Base-by-base conservation (phyloP, 306 rosid genomes). In the Pyrus bretschneideri region DNA sequence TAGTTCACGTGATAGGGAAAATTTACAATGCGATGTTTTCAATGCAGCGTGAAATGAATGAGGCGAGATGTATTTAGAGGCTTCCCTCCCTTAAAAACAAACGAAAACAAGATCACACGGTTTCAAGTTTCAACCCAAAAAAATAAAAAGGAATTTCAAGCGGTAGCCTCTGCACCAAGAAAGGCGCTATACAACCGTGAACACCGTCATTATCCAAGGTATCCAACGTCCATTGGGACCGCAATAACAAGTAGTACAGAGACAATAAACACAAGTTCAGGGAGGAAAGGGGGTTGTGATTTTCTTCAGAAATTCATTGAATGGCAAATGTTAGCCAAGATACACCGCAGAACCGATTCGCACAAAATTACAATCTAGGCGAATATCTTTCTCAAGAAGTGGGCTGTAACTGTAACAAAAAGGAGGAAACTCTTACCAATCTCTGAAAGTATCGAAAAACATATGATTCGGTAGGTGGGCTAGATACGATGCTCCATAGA, bases 281-380 rank as follows among this genome's bases (percentile, higher is more conserved):
- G 55, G 23, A 2, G 33, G 35, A 25, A 60, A 13, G 35, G 35
- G 35, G 9, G 65, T 68, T 68, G 60, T 80, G 79, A 78, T 82
- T 70, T 80, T 75, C 71, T 74, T 57, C 33, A 18, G 51, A 69
- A 71, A 63, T 44, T 25, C 69, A 45, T 21, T 30, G 52, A 33
- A 79, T 63, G 65, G 81, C 77, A 74, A 69, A 42, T 79, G 69
- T 78, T 22, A 79, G 81, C 83, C 84, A 83, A 66, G 74, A 77
- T 87, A 82, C 88, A 85, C 83, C 79, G 77, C 83, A 76, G 61
- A 76, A 84, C 81, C 87, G 74, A 83, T 81, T 86, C 81, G 77
- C 90, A 76, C 77, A 88, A 84, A 81, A 63, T 85, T 91, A 91
- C 88, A 90, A 62, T 71, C 66, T 7, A 1, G 81, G 76, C 73